Base-by-base conservation (phyloP, 164 flowering plant species). In the Euptelea pleiosperma region DNA sequence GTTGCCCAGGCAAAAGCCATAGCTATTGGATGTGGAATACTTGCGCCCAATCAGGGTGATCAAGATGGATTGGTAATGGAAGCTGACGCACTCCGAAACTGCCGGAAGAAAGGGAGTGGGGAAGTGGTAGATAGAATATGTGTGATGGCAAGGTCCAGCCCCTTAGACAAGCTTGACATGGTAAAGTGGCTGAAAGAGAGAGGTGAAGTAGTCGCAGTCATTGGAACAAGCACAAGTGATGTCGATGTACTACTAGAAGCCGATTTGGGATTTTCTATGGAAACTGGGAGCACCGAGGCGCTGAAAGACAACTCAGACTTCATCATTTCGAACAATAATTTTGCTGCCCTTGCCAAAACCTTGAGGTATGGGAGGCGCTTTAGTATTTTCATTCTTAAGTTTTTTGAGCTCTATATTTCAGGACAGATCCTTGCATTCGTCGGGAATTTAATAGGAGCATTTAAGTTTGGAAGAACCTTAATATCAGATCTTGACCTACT, bases 21-120 rank as follows among this genome's bases (percentile, higher is more conserved):
- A 40, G 60, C 60, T 3, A 5, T 56, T 8, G 60, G 25, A 16
- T 56, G 60, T 28, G 60, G 60, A 31, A 56, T 56, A 41, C 60
- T 41, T 7, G 34, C n/a, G 6, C 11, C 24, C 15, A 1, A 18
- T 10, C 14, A 35, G 3, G 41, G 1, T 4, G 28, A n/a, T n/a
- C n/a, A 34, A 3, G 22, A 21, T 30, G 25, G 25, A 52, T 39
- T 6, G 36, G 46, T 55, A 4, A 42, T 39, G 9, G 46, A 37
- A 55, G 58, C 44, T 12, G 46, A n/a, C n/a, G n/a, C n/a, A n/a
- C n/a, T n/a, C n/a, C n/a, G n/a, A n/a, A n/a, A n/a, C n/a, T n/a
- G n/a, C n/a, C n/a, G n/a, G n/a, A n/a, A n/a, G n/a, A n/a, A n/a
- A n/a, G n/a, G n/a, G n/a, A n/a, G n/a, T n/a, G n/a, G n/a, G 22